Conservation (phyloP, 306 rosid species). For the Acacia crassicarpa region DNA sequence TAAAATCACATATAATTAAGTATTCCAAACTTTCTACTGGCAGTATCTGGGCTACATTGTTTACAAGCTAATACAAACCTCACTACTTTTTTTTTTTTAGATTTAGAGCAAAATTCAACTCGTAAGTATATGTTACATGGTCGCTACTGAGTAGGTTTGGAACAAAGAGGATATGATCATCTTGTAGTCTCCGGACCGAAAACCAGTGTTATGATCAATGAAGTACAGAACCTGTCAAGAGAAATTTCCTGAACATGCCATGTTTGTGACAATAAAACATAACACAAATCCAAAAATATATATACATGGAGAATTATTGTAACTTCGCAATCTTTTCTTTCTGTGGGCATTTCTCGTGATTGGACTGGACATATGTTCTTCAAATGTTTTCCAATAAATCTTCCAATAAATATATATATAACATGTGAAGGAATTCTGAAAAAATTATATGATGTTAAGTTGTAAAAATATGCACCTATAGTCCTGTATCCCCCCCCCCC, state of each 20-base stretch:
- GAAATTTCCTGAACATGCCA: constrained; percentile 16
- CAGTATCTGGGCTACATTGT: background rate
- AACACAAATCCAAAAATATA: background rate
- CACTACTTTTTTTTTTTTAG: constrained; percentile 10
- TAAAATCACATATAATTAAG: too few species aligned
- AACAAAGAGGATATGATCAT: constrained; percentile 70
- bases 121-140: constrained; percentile 15
- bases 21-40: constrained; percentile 1
- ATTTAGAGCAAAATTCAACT: constrained; percentile 17
- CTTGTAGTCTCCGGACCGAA: constrained; percentile 65
- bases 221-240: constrained; percentile 73
- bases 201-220: constrained; percentile 75
- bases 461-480: too few species aligned
- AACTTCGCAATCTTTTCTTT: too few species aligned
- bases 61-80: background rate
- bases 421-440: too few species aligned
- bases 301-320: too few species aligned
- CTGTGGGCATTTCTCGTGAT: too few species aligned
- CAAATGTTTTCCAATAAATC: too few species aligned
- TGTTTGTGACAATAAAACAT: constrained; percentile 17
- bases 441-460: too few species aligned
- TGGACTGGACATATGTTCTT: too few species aligned
- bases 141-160: constrained; percentile 59
- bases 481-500: too few species aligned
- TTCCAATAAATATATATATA: too few species aligned